A percentile compares a stretch with the other conserved stretches of the same genome.
Conservation (phyloP, 768 basidiomycete genomes). For the Serendipita vermifera region DNA sequence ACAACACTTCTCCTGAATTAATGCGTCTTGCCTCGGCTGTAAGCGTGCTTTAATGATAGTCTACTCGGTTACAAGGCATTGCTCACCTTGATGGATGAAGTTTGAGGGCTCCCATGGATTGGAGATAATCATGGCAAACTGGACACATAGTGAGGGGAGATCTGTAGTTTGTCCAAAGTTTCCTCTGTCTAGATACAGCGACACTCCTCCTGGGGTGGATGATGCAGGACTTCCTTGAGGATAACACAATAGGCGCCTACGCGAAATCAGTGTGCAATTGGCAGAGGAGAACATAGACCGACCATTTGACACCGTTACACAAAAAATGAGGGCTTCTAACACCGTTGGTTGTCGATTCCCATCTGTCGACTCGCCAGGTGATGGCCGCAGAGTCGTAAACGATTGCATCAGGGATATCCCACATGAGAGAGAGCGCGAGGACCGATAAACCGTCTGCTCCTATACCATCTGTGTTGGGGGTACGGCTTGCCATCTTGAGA, state of each 20-base stretch:
- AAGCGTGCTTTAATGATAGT: no score
- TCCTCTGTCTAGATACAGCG: neutral
- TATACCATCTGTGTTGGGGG: no score
- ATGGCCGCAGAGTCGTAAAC: neutral
- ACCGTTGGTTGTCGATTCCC: neutral
- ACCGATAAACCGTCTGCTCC: neutral
- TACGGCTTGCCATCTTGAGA: no score
- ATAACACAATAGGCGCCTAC: neutral
- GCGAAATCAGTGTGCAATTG: neutral
- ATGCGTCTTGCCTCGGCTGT: neutral
- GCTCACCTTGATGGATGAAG: neutral
- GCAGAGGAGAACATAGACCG: neutral
- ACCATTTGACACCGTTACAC: neutral
- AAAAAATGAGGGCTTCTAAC: neutral
- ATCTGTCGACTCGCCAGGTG: neutral
- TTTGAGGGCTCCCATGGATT: neutral
- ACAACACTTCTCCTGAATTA: neutral
- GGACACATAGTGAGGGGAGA: neutral
- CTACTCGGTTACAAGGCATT: no score
- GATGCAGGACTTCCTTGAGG: neutral
- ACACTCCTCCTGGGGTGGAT: neutral
- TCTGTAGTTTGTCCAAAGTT: neutral
- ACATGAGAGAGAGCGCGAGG: neutral
- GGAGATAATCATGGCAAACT: neutral
- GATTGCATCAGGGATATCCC: neutral